A percentile compares a stretch with the other conserved stretches of the same genome.
These are phyloP conservation scores for Turritis glabra DNA, from an alignment of 345 rosid species.

Conservation along the genomic window DNA sequence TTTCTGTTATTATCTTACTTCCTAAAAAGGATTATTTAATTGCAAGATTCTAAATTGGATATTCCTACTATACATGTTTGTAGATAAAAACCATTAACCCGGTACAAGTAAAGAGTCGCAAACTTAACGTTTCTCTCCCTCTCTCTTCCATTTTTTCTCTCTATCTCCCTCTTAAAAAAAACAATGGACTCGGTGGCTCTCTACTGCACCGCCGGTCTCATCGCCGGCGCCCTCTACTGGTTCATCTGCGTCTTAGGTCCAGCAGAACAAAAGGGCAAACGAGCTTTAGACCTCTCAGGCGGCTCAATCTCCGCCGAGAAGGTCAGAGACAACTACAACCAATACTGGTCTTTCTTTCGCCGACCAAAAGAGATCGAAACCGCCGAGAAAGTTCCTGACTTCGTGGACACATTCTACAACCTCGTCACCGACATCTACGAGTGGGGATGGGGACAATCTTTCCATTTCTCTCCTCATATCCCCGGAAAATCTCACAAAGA, in stretches of 20 bases:
- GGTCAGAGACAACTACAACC: conserved; percentile 69
- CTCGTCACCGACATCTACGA: conserved; percentile 94
- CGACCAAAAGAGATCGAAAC: conserved; percentile 85
- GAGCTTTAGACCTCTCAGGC: conserved; percentile 76
- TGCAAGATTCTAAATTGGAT: conserved; percentile 5
- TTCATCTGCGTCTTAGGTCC: conserved; percentile 85
- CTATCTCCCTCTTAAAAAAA: background rate
- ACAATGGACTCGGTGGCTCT: conserved; percentile 61
- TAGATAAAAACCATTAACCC: conserved; percentile 29
- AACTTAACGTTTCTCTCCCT: background rate
- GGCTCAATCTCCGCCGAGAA: conserved; percentile 92
- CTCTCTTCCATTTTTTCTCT: background rate
- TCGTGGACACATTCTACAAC: conserved; percentile 94
- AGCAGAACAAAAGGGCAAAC: conserved; percentile 78
- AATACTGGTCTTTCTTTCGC: conserved; percentile 88
- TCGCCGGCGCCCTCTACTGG: conserved; percentile 83
- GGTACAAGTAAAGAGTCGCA: background rate
- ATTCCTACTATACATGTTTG: conserved; percentile 9
- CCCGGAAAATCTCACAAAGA: conserved; percentile 79
- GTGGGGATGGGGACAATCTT: conserved; percentile 99
- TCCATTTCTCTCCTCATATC: conserved; percentile 89
- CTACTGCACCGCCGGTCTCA: conserved; percentile 65
- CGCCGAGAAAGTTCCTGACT: conserved; percentile 80
- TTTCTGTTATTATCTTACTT: background rate
- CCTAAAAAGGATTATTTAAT: background rate